phyloP scores from a whole-genome alignment of 768 basidiomycete species.

The Steccherinum ochraceum region DNA sequence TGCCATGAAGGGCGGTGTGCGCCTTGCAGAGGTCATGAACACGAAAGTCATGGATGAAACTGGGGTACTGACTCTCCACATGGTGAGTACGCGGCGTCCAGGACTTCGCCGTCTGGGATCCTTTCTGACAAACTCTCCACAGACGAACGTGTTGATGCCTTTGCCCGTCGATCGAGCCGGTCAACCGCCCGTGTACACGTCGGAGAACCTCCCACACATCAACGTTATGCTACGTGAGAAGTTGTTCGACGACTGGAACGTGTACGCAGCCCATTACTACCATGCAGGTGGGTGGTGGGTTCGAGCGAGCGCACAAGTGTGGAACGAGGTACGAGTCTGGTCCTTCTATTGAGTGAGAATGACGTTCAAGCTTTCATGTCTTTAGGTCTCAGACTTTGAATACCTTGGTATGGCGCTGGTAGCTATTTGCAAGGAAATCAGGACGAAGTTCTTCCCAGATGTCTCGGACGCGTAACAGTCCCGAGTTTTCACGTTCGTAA shows the following conservation, averaged over 20 bases:
- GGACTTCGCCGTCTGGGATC: conserved; percentile 13
- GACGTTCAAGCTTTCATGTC: background rate
- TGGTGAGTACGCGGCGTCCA: conserved; percentile 40
- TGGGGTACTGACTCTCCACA: conserved; percentile 54
- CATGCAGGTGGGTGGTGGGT: conserved; percentile 28
- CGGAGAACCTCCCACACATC: conserved; percentile 1
- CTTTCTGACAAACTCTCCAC: background rate
- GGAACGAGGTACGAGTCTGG: conserved; percentile 25
- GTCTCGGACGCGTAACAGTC: no score
- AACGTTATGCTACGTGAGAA: conserved; percentile 12
- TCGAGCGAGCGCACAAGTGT: conserved; percentile 26
- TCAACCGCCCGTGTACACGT: background rate
- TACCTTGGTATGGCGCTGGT: conserved; percentile 20
- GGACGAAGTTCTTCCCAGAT: conserved; percentile 13
- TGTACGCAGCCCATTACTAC: conserved; percentile 20
- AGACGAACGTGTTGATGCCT: conserved; percentile 37
- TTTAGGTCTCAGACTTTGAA: conserved; percentile 22
- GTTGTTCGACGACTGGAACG: conserved; percentile 20
- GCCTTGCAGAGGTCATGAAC: conserved; percentile 50
- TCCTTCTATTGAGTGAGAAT: background rate
- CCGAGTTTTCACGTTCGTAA: no score
- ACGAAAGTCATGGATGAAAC: conserved; percentile 53
- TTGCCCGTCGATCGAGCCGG: conserved; percentile 1
- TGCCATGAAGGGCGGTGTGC: conserved; percentile 58
- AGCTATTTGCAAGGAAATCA: conserved; percentile 18